Conservation (phyloP, 164 flowering plant species). For the Taxillus chinensis region DNA sequence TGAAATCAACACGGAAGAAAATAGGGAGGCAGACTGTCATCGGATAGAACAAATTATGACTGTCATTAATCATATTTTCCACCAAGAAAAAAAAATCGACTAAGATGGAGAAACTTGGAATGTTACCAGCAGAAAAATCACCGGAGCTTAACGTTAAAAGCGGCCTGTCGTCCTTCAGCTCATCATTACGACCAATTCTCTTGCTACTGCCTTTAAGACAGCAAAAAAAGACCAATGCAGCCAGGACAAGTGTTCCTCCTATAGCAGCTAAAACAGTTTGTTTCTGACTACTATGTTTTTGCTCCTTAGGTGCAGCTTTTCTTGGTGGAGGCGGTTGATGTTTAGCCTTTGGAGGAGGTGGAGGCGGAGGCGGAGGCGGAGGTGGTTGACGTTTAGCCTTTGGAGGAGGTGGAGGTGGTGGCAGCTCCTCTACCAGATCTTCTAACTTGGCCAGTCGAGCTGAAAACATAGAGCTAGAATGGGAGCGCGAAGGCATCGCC, state of each 20-base stretch:
- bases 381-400: not conserved
- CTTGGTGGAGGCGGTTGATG: not conserved
- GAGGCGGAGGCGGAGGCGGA: not conserved
- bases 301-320: not conserved
- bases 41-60: too few species aligned
- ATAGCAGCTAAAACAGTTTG: not conserved
- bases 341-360: not conserved
- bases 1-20: not conserved
- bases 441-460: too few species aligned
- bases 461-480: not conserved
- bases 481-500: not conserved
- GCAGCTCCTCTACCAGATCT: not conserved
- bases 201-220: not conserved
- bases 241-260: not conserved
- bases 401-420: not conserved
- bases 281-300: not conserved
- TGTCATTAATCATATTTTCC: too few species aligned
- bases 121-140: not conserved
- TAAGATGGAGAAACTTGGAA: not conserved
- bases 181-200: not conserved
- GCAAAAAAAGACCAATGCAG: slow-evolving; percentile 1
- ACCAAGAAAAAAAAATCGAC: too few species aligned
- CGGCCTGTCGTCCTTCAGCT: slow-evolving; percentile 1
- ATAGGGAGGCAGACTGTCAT: not conserved
- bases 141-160: not conserved